phyloP scores from a whole-genome alignment of 306 rosid species.

The Fragaria iinumae region DNA sequence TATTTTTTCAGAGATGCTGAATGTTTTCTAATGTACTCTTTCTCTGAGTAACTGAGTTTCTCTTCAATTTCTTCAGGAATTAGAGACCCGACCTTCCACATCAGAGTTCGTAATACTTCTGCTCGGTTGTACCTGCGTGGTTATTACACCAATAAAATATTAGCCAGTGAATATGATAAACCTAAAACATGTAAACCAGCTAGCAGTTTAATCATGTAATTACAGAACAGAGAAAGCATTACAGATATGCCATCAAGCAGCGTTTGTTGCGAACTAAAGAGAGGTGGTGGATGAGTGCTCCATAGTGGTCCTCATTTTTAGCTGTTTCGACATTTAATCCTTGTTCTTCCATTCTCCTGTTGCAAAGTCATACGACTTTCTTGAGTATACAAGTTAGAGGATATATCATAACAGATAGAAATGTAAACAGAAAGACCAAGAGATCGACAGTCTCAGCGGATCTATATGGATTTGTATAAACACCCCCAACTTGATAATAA shows the following conservation, averaged over 20 bases:
- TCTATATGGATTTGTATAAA: neutral
- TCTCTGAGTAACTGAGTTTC: constrained; percentile 68
- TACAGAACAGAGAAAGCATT: constrained; percentile 22
- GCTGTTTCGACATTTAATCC: constrained; percentile 80
- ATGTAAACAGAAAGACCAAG: no score
- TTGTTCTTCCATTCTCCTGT: constrained; percentile 82
- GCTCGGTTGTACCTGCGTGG: constrained; percentile 65
- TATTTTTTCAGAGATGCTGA: constrained; percentile 60
- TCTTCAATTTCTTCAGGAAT: constrained; percentile 74
- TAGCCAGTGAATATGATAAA: constrained; percentile 3
- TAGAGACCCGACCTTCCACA: constrained; percentile 77
- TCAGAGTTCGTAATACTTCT: constrained; percentile 53
- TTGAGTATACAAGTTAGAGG: neutral
- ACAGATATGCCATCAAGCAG: constrained; percentile 79
- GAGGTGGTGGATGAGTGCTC: constrained; percentile 86
- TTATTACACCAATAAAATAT: constrained; percentile 15
- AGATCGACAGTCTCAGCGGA: neutral
- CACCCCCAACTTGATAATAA: neutral
- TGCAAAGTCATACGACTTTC: constrained; percentile 12
- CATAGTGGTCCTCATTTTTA: constrained; percentile 77
- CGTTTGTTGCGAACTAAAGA: constrained; percentile 85
- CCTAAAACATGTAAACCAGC: neutral
- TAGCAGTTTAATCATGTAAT: constrained; percentile 4
- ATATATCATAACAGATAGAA: neutral
- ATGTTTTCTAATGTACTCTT: constrained; percentile 73